Conservation (phyloP, 768 basidiomycete species). For the Suillus bovinus region DNA sequence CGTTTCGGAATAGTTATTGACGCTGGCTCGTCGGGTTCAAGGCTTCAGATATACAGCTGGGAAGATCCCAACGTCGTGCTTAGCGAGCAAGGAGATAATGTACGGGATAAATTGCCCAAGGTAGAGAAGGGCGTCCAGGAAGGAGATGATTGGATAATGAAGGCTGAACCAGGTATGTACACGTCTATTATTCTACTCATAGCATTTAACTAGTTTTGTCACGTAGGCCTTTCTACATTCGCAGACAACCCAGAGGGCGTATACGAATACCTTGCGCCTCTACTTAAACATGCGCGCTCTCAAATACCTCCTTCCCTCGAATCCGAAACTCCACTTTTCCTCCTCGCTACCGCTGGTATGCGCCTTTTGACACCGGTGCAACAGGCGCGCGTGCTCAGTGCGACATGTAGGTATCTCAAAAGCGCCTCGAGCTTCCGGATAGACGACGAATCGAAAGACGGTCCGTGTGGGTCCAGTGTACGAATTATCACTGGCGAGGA, state of each 20-base stretch:
- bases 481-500: conserved; percentile 97
- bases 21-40: conserved; percentile 96
- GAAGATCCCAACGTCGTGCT: conserved; percentile 69
- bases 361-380: conserved; percentile 71
- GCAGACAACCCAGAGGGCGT: conserved; percentile 68
- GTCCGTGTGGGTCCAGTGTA: conserved; percentile 91
- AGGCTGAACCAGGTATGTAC: conserved; percentile 84
- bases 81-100: conserved; percentile 49
- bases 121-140: conserved; percentile 89
- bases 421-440: conserved; percentile 79
- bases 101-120: conserved; percentile 64
- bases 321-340: conserved; percentile 83
- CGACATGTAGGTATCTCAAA: conserved; percentile 76
- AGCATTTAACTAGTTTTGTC: neutral
- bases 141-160: conserved; percentile 84
- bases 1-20: conserved; percentile 96
- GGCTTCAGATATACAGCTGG: conserved; percentile 98
- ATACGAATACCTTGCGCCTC: conserved; percentile 74
- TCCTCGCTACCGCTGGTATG: conserved; percentile 98
- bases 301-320: conserved; percentile 88
- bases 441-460: conserved; percentile 59
- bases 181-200: conserved; percentile 27
- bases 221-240: conserved; percentile 83
- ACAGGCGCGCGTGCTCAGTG: conserved; percentile 70
- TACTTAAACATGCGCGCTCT: conserved; percentile 78